Evolutionary conservation across 1,284 basidiomycete genomes (phyloP).

Genomic region (Cutaneotrichosporon arboriforme): DNA sequence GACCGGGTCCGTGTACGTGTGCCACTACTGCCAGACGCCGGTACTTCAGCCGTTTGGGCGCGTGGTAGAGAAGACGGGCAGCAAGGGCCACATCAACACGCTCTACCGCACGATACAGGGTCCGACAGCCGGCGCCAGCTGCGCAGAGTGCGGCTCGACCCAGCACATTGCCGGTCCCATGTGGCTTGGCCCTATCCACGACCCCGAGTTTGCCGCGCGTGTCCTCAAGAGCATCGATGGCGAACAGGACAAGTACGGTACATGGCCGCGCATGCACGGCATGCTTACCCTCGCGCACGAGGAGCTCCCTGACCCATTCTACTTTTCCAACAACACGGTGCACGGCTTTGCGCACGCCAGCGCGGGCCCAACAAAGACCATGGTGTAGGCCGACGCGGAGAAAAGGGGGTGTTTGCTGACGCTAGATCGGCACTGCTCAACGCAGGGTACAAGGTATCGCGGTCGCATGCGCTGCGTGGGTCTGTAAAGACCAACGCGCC

Average conservation of each 20-base stretch:
- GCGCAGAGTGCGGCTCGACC: slow-evolving; percentile 72
- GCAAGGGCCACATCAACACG: slow-evolving; percentile 53
- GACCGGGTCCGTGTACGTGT: slow-evolving; percentile 71
- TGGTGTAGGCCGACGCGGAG: slow-evolving; percentile 58
- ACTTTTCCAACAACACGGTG: slow-evolving; percentile 81
- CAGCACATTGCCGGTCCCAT: slow-evolving; percentile 89
- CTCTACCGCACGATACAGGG: slow-evolving; percentile 69
- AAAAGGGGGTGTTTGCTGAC: neutral
- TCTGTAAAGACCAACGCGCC: slow-evolving; percentile 87
- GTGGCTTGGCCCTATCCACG: slow-evolving; percentile 89
- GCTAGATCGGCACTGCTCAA: slow-evolving; percentile 78
- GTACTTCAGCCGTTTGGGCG: slow-evolving; percentile 74
- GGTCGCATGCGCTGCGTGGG: slow-evolving; percentile 82
- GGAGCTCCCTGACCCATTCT: slow-evolving; percentile 79
- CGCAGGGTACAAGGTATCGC: slow-evolving; percentile 74
- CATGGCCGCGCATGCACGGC: slow-evolving; percentile 79
- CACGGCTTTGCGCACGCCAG: slow-evolving; percentile 55
- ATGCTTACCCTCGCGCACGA: slow-evolving; percentile 88
- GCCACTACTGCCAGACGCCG: slow-evolving; percentile 70
- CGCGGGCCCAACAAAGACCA: slow-evolving; percentile 57
- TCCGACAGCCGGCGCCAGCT: slow-evolving; percentile 57
- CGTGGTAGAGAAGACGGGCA: slow-evolving; percentile 54
- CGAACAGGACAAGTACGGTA: slow-evolving; percentile 65
- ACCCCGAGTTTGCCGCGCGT: slow-evolving; percentile 64
- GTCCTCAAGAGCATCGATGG: slow-evolving; percentile 65